Percentiles rank a stretch among this genome's conserved stretches.
These are phyloP conservation scores for Tuber magnatum DNA, from an alignment of 495 filamentous ascomycete genomes.

Conservation along the genomic window DNA sequence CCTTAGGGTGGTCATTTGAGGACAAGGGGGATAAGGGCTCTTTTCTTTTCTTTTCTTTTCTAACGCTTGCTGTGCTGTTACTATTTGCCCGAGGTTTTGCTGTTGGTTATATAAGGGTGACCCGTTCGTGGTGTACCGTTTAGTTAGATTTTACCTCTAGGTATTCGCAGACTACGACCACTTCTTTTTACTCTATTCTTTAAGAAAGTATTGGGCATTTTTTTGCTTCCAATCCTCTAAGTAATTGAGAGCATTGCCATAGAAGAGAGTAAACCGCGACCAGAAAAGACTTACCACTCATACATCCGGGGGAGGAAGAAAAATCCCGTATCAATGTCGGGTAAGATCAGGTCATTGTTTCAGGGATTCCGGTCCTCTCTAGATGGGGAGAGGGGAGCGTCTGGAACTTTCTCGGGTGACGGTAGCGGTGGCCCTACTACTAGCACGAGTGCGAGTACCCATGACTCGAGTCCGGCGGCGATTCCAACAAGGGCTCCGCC, in stretches of 20 bases:
- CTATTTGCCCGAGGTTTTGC: not conserved
- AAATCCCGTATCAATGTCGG: conserved; percentile 23
- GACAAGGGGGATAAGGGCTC: not conserved
- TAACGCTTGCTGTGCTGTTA: not conserved
- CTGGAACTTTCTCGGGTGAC: conserved; percentile 15
- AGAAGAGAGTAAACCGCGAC: not conserved
- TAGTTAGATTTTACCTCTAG: not conserved
- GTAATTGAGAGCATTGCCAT: not conserved
- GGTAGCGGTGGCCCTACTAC: conserved; percentile 1
- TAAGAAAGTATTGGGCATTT: not conserved
- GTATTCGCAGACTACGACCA: not conserved
- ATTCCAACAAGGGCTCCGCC: conserved; percentile 17
- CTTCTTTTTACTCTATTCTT: not conserved
- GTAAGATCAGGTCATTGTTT: conserved; percentile 26
- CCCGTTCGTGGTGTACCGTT: not conserved
- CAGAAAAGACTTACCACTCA: not conserved
- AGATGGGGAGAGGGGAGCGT: conserved; percentile 12
- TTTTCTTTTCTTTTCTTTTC: conserved; percentile 2
- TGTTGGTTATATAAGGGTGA: not conserved
- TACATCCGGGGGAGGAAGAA: not conserved
- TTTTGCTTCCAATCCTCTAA: not conserved
- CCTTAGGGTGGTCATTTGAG: not conserved
- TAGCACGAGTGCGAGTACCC: not conserved
- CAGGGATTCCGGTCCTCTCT: conserved; percentile 27
- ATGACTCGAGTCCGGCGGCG: conserved; percentile 19